Conservation (phyloP, 2,329 filamentous ascomycete species). For the Scorias spongiosa region DNA sequence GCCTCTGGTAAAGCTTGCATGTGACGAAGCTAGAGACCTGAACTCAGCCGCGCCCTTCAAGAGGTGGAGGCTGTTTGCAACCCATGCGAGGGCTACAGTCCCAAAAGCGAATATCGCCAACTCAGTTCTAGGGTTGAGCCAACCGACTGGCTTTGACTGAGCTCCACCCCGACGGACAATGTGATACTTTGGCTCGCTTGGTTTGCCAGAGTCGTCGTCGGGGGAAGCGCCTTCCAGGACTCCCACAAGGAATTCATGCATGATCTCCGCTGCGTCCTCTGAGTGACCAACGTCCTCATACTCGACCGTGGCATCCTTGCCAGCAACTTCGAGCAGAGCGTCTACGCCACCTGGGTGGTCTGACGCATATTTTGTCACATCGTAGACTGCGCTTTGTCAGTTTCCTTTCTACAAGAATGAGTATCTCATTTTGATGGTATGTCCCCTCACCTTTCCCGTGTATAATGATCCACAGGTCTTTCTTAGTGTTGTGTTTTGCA, state of each 20-base stretch:
- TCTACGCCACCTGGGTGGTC: constrained; percentile 92
- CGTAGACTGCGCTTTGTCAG: constrained; percentile 45
- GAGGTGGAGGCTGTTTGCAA: background rate
- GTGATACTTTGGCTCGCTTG: constrained; percentile 2
- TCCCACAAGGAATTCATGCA: constrained; percentile 25
- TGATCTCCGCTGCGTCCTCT: constrained; percentile 29
- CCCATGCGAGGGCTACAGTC: constrained; percentile 4
- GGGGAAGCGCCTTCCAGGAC: constrained; percentile 12
- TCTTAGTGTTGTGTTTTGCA: constrained; percentile 92
- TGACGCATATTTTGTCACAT: constrained; percentile 83
- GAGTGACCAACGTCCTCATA: constrained; percentile 67
- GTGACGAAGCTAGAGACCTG: background rate
- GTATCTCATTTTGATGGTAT: background rate
- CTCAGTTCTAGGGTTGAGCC: constrained; percentile 2
- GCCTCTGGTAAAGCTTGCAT: constrained; percentile 22
- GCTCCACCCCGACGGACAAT: constrained; percentile 4
- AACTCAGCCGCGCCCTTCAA: background rate
- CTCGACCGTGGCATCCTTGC: constrained; percentile 76
- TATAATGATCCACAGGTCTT: constrained; percentile 92
- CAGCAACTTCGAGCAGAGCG: constrained; percentile 93
- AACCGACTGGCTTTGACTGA: background rate
- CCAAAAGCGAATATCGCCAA: constrained; percentile 3
- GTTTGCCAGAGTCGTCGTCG: background rate
- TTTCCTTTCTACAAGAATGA: background rate
- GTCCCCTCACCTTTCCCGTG: constrained; percentile 46